Percentiles rank a stretch among this genome's conserved stretches.
phyloP scores from a whole-genome alignment of 2,329 filamentous ascomycete genomes.

The Aspergillus viridinutans region DNA sequence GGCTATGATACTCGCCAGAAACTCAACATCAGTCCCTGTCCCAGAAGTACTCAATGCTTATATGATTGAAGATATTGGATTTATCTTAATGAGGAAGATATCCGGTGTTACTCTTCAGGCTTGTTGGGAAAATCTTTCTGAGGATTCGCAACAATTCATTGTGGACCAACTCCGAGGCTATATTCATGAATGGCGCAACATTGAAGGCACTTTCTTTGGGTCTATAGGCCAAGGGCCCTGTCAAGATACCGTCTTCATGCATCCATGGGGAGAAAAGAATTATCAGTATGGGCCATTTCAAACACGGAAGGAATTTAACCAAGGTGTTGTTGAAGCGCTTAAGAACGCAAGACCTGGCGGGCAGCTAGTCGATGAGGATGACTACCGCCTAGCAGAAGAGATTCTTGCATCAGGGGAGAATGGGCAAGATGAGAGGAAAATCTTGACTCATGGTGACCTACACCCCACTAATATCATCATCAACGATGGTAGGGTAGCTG shows the following conservation, averaged over 20 bases:
- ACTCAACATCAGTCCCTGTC: slow-evolving; percentile 4
- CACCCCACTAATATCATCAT: slow-evolving; percentile 13
- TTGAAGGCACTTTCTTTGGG: slow-evolving; percentile 9
- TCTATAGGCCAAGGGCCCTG: slow-evolving; percentile 13
- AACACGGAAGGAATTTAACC: slow-evolving; percentile 12
- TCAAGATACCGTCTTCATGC: slow-evolving; percentile 12
- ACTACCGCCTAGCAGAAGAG: slow-evolving; percentile 7
- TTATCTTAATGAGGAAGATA: slow-evolving; percentile 15
- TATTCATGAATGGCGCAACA: slow-evolving; percentile 7
- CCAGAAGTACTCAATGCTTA: slow-evolving; percentile 12
- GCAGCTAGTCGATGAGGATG: slow-evolving; percentile 4
- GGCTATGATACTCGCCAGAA: neutral
- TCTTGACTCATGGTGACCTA: slow-evolving; percentile 12
- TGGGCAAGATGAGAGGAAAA: slow-evolving; percentile 4
- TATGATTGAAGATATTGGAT: slow-evolving; percentile 11
- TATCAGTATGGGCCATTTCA: slow-evolving; percentile 15
- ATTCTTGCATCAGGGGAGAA: slow-evolving; percentile 5
- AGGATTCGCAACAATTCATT: slow-evolving; percentile 3
- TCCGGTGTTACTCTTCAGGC: slow-evolving; percentile 3
- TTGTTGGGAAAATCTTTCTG: slow-evolving; percentile 7
- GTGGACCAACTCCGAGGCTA: slow-evolving; percentile 5
- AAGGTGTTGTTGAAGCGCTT: slow-evolving; percentile 17
- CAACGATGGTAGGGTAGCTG: slow-evolving; percentile 3
- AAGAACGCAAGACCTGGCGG: slow-evolving; percentile 12
- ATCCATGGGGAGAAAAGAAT: slow-evolving; percentile 12